Evolutionary conservation across 352 stramenopile species (phyloP), one percentile per base, ranked within the genome.

Genomic region (Achlya hypogyna): DNA sequence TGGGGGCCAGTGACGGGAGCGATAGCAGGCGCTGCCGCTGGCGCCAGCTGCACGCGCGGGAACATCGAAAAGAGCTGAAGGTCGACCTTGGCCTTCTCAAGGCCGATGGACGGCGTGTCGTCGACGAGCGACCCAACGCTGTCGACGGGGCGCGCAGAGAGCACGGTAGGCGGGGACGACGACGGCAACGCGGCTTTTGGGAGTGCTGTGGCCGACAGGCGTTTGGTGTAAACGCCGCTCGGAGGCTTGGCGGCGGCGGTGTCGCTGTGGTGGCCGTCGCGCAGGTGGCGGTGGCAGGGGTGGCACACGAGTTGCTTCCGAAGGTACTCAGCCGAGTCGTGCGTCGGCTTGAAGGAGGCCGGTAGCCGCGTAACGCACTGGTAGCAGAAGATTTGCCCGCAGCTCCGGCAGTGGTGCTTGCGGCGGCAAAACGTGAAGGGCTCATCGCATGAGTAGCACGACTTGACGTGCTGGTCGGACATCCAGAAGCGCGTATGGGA

Each of bases 261-360:
- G 14, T 92, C 81, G 53, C 91, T 77, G 63, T 93, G 78, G 27
- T 93, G 69, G 34, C 86, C 86, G 70, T 95, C 86, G 23, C 84
- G 82, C 31, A 95, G 69, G 59, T 93, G 86, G 4, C 81, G 72
- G 62, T 93, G 84, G 35, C 86, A 95, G 14, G 78, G 90, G 65
- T 91, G 84, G 52, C 86, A 95, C 38, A 95, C 86, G 35, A 95
- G 74, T 51, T 95, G 82, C 58, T 95, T 95, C 18, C 84, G 75
- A 4, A 95, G 64, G 4, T 83, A 72, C 25, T 73, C 73, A 71
- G 93, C 91, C 2, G 80, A 89, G 22, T 88, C 83, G 65, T 95
- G 82, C 9, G 75, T 75, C 0, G 77, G 78, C 40, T 82, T 83
- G 65, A 92, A 91, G 1, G 84, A 92, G 65, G 91, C 81, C 14